These are phyloP conservation scores for Neophaeococcomyces mojaviensis DNA, from an alignment of 2,329 filamentous ascomycete species.

Conservation along the genomic window DNA sequence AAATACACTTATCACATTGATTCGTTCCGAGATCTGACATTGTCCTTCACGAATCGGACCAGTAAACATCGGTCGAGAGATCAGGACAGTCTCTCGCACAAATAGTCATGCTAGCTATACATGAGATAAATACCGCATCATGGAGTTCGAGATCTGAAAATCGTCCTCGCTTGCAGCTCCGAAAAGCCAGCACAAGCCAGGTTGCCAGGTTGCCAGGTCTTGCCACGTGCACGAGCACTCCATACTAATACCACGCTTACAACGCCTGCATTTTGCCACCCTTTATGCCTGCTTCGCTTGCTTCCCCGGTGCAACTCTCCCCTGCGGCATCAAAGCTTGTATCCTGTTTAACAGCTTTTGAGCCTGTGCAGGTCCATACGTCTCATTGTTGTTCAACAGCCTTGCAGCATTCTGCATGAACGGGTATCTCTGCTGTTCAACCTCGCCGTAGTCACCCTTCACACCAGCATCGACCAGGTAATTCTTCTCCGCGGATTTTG, in stretches of 20 bases:
- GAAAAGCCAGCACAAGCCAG: no score
- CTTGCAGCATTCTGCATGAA: constrained; percentile 20
- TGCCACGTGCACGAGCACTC: constrained; percentile 9
- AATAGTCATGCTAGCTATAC: no score
- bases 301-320: not conserved
- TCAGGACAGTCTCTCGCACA: no score
- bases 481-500: constrained; percentile 11
- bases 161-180: no score
- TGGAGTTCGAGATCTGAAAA: not conserved
- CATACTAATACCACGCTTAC: not conserved
- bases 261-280: not conserved
- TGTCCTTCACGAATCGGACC: no score
- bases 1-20: no score
- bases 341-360: constrained; percentile 18
- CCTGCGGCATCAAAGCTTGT: constrained; percentile 7
- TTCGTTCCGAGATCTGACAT: no score
- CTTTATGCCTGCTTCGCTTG: constrained; percentile 7
- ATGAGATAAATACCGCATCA: not conserved
- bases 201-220: no score
- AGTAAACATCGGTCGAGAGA: no score
- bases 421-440: constrained; percentile 18
- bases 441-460: constrained; percentile 17
- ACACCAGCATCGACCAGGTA: constrained; percentile 17
- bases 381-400: constrained; percentile 22
- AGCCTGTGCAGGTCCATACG: constrained; percentile 14